Evolutionary conservation across 768 basidiomycete genomes (phyloP).

Genomic region (Pleurotus eryngii): DNA sequence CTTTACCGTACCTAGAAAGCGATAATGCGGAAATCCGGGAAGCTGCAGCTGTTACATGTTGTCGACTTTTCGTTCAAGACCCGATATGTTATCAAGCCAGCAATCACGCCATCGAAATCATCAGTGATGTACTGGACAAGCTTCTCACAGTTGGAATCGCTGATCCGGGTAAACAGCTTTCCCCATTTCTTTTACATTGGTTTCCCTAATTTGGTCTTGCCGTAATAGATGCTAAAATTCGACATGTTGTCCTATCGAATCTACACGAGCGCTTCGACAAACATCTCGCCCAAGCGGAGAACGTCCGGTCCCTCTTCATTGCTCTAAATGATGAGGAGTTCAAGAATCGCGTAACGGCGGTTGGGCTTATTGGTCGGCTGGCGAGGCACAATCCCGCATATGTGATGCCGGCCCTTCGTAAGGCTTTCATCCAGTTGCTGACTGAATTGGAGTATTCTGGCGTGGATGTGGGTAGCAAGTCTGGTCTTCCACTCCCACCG

Average conservation of each 20-base stretch:
- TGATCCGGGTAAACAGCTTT: constrained; percentile 69
- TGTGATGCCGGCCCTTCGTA: constrained; percentile 95
- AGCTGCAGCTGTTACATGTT: constrained; percentile 90
- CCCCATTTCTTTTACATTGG: not conserved
- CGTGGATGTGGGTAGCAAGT: constrained; percentile 44
- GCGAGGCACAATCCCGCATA: constrained; percentile 97
- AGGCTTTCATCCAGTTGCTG: constrained; percentile 91
- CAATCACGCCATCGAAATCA: constrained; percentile 93
- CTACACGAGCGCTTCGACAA: constrained; percentile 95
- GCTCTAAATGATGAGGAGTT: constrained; percentile 97
- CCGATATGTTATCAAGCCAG: constrained; percentile 96
- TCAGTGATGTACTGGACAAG: constrained; percentile 97
- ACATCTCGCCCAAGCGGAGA: constrained; percentile 96
- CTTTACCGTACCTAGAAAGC: constrained; percentile 91
- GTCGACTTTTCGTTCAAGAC: constrained; percentile 87
- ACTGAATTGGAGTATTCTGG: constrained; percentile 97
- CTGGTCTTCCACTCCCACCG: not conserved
- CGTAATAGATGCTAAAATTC: constrained; percentile 66
- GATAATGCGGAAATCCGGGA: constrained; percentile 85
- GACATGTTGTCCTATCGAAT: constrained; percentile 80
- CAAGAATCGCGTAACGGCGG: constrained; percentile 89
- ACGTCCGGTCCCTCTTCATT: constrained; percentile 95
- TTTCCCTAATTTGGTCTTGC: not conserved
- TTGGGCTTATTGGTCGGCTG: constrained; percentile 86
- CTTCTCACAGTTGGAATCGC: constrained; percentile 92